These are phyloP conservation scores for Fragilaria radians DNA, from an alignment of 108 stramenopile genomes.

Conservation along the genomic window DNA sequence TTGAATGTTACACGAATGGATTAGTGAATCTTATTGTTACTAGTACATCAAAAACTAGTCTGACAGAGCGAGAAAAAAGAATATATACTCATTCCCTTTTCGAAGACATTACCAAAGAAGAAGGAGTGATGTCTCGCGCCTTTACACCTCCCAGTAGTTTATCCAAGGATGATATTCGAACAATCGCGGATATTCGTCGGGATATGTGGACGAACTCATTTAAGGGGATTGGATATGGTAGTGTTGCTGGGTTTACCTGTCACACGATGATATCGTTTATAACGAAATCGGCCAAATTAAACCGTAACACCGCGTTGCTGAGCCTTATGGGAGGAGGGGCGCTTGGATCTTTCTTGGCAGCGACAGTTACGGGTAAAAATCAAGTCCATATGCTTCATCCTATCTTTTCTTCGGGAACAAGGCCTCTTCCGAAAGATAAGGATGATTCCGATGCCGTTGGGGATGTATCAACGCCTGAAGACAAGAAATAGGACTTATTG, in stretches of 20 bases:
- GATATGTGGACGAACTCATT: constrained; percentile 65
- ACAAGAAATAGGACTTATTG: too few species aligned
- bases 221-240: constrained; percentile 44
- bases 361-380: constrained; percentile 65
- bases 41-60: too few species aligned
- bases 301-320: constrained; percentile 61
- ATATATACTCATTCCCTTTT: too few species aligned
- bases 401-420: constrained; percentile 57
- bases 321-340: constrained; percentile 59
- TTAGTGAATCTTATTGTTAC: too few species aligned
- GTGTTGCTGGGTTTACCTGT: constrained; percentile 21
- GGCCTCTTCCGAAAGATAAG: constrained; percentile 31
- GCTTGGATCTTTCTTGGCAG: constrained; percentile 61
- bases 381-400: constrained; percentile 65
- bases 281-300: constrained; percentile 16
- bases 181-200: constrained; percentile 62
- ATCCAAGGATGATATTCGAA: constrained; percentile 54
- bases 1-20: too few species aligned
- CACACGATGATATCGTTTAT: constrained; percentile 28
- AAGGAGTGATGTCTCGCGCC: constrained; percentile 59
- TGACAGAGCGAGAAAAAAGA: too few species aligned
- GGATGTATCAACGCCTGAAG: too few species aligned
- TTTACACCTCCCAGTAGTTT: constrained; percentile 64
- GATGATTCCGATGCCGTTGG: too few species aligned
- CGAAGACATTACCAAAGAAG: too few species aligned